phyloP scores from a whole-genome alignment of 805 yeast species.

The Zygotorulaspora florentina region DNA sequence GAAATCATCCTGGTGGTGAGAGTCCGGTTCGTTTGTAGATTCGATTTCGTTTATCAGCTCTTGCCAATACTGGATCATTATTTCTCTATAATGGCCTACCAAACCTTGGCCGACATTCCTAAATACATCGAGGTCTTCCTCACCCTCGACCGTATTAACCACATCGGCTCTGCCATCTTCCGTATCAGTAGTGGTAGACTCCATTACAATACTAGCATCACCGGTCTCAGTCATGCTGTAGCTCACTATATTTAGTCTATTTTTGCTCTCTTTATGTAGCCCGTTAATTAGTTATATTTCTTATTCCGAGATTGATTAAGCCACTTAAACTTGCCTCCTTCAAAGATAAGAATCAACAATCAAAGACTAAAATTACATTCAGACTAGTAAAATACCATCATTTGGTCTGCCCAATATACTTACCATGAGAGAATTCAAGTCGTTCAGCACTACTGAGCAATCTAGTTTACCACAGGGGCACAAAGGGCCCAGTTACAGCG shows the following conservation, averaged over 20 bases:
- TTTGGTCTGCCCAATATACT: conserved; percentile 1
- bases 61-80: conserved; percentile 97
- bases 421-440: conserved; percentile 26
- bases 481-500: conserved; percentile 62
- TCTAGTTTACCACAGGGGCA: conserved; percentile 24
- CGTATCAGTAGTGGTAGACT: background rate
- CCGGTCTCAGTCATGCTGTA: conserved; percentile 8
- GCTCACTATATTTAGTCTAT: background rate
- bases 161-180: conserved; percentile 9
- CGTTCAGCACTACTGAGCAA: conserved; percentile 29
- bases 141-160: conserved; percentile 11
- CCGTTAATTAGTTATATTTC: background rate
- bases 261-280: background rate
- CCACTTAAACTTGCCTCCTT: background rate
- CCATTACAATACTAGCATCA: background rate
- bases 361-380: background rate
- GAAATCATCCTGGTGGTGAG: conserved; percentile 71
- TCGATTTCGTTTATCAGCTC: conserved; percentile 80
- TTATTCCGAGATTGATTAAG: conserved; percentile 1
- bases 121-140: conserved; percentile 53
- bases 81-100: conserved; percentile 71
- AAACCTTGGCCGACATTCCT: conserved; percentile 92
- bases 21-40: conserved; percentile 50
- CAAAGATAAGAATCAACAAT: background rate
- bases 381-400: background rate